phyloP scores from a whole-genome alignment of 495 filamentous ascomycete genomes.

The Neurospora pannonica region DNA sequence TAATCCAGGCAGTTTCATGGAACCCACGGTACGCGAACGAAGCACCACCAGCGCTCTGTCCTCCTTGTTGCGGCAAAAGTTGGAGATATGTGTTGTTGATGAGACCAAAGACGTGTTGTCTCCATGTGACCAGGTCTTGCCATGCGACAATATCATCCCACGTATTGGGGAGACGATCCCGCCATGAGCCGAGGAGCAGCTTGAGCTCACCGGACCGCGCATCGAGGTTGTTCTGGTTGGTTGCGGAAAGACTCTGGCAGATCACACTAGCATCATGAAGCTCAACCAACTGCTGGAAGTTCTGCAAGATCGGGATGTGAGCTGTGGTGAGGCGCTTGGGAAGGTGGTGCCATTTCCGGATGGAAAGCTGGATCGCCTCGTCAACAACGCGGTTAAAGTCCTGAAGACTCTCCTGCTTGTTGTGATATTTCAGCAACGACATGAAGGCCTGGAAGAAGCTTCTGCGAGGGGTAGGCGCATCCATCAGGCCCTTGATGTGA shows the following conservation, averaged over 20 bases:
- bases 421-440: constrained; percentile 84
- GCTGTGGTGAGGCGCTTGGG: constrained; percentile 89
- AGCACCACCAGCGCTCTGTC: constrained; percentile 62
- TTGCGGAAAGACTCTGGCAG: constrained; percentile 75
- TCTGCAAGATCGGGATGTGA: constrained; percentile 89
- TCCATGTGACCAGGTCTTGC: constrained; percentile 98
- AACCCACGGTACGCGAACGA: constrained; percentile 96
- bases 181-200: constrained; percentile 86
- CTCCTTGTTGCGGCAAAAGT: constrained; percentile 62
- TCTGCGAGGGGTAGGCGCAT: constrained; percentile 86
- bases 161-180: constrained; percentile 89
- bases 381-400: constrained; percentile 89
- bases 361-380: constrained; percentile 90
- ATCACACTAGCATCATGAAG: constrained; percentile 96
- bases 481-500: constrained; percentile 90
- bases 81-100: constrained; percentile 91
- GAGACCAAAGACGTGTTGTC: constrained; percentile 95
- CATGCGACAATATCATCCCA: constrained; percentile 99
- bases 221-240: constrained; percentile 78
- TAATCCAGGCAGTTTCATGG: constrained; percentile 99
- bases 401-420: constrained; percentile 66
- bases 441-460: constrained; percentile 98
- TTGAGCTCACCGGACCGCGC: constrained; percentile 93
- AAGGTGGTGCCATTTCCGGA: constrained; percentile 96
- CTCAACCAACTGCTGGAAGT: constrained; percentile 98